Evolutionary conservation across 2,329 filamentous ascomycete genomes (phyloP), one percentile per base, ranked within the genome.

Genomic region (Claviceps spartinae): DNA sequence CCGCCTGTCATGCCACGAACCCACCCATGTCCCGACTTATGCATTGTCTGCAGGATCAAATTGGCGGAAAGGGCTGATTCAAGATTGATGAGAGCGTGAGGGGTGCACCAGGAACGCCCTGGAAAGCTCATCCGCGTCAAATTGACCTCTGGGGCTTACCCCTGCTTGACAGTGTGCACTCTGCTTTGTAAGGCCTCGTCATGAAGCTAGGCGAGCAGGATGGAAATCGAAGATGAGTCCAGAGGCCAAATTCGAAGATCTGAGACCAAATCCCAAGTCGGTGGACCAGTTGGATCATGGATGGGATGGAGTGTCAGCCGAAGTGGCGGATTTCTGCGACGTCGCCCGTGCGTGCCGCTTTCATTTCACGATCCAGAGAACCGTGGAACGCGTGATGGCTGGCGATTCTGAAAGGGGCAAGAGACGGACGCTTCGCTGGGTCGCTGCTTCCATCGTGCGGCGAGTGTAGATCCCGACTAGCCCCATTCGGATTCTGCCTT

Each of bases 11-110:
- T 34, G 30, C 30, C 30, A 34, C 30, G 30, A 34, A 34, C 47
- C 34, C 34, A 42, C 41, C 49, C 48, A 34, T 51, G 43, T 36
- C 44, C 48, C 20, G 40, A 44, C 42, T 22, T 37, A 38, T 49
- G 40, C n/a, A 42, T n/a, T 26, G 26, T 47, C 36, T 36, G 47
- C 51, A 46, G 34, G 50, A 38, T 44, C 34, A 52, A 48, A 46
- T 49, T 18, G 40, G 26, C 38, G 13, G 51, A 11, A 47, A 49
- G 50, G 45, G 41, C 46, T 40, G 42, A 48, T 48, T 42, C 40
- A 52, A 45, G 30, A 9, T 37, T 26, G 30, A 49, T 41, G 4
- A 46, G 26, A n/a, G 13, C 7, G 20, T 3, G 22, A 14, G 20
- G 9, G 46, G 4, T 30, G 26, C 26, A 30, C 26, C 8, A 30